A percentile compares a stretch with the other conserved stretches of the same genome.
Conservation (phyloP, 805 yeast species). For the Yamadazyma scolyti region DNA sequence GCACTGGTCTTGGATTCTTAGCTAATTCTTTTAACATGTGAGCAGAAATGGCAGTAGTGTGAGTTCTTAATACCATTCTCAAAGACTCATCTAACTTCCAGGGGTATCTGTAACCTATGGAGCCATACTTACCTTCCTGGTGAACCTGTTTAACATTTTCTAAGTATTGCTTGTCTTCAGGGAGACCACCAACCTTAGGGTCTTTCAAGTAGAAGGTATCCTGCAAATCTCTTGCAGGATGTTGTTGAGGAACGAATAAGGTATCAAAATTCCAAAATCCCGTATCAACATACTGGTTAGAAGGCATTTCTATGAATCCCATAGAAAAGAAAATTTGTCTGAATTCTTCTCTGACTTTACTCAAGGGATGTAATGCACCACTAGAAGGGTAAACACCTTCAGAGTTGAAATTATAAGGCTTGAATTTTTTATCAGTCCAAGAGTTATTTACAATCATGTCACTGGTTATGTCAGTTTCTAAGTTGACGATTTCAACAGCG, state of each 20-base stretch:
- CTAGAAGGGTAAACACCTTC: constrained; percentile 84
- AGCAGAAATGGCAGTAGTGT: constrained; percentile 93
- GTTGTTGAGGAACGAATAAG: constrained; percentile 96
- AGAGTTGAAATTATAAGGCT: constrained; percentile 93
- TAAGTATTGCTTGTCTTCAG: constrained; percentile 77
- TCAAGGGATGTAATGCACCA: constrained; percentile 96
- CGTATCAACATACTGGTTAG: constrained; percentile 95
- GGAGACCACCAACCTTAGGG: constrained; percentile 76
- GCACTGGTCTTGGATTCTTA: constrained; percentile 79
- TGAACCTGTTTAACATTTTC: constrained; percentile 79
- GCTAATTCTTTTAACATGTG: constrained; percentile 85
- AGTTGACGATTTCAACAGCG: constrained; percentile 70
- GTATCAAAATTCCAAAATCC: constrained; percentile 99
- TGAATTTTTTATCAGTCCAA: constrained; percentile 83
- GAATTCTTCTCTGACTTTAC: constrained; percentile 95
- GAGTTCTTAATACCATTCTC: constrained; percentile 92
- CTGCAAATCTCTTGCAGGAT: constrained; percentile 98
- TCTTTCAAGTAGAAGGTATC: constrained; percentile 97
- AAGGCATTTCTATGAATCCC: constrained; percentile 99
- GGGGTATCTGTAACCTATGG: constrained; percentile 97
- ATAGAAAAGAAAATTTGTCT: constrained; percentile 95
- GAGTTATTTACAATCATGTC: constrained; percentile 84
- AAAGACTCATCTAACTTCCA: constrained; percentile 92
- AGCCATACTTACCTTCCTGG: constrained; percentile 85
- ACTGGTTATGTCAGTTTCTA: constrained; percentile 90